Base-by-base conservation (phyloP, 2,329 filamentous ascomycete genomes). In the Hypomyces perniciosus region DNA sequence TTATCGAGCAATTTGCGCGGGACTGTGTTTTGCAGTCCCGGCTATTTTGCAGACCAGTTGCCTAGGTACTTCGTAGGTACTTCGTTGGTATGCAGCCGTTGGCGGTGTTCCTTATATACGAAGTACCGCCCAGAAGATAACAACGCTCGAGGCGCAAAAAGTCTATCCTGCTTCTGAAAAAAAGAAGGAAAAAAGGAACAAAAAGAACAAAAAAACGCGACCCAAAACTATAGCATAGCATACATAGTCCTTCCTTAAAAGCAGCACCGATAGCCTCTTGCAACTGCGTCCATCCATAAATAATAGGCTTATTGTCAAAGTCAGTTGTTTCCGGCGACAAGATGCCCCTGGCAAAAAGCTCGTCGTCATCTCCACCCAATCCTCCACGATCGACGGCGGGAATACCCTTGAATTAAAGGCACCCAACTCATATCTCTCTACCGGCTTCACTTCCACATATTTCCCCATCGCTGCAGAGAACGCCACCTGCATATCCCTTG, bases 291-390 rank as follows among this genome's bases (percentile, higher is more conserved):
- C 52, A 48, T 0, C 64, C 62, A 9, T 48, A 28, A 12, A 65
- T 52, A 42, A 65, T 46, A 2, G 31, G 31, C 33, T 58, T 37
- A 4, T 52, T 50, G 6, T 48, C 51, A 4, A 37, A 39, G 1
- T 55, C 54, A 0, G 50, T 39, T 8, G 47, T 44, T 33, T 61
- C 56, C 13, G 57, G 50, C n/a, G 56, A 53, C 2, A 61, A 54
- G 6, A 59, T 45, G 0, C 65, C 0, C 61, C 64, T 0, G 61
- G 62, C 7, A 66, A 53, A 34, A 68, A 60, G 26, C 59, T 57
- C 42, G n/a, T 51, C 0, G 60, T 43, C 65, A 67, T 66, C 40
- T 68, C 65, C 10, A 64, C 62, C 58, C 61, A 67, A 3, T 59
- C 54, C 2, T 53, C 44, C 2, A 62, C 58, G 2, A 61, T 54